A percentile compares a stretch with the other conserved stretches of the same genome.
Evolutionary conservation across 768 basidiomycete species (phyloP).

Genomic region (Pleurotus tuoliensis): DNA sequence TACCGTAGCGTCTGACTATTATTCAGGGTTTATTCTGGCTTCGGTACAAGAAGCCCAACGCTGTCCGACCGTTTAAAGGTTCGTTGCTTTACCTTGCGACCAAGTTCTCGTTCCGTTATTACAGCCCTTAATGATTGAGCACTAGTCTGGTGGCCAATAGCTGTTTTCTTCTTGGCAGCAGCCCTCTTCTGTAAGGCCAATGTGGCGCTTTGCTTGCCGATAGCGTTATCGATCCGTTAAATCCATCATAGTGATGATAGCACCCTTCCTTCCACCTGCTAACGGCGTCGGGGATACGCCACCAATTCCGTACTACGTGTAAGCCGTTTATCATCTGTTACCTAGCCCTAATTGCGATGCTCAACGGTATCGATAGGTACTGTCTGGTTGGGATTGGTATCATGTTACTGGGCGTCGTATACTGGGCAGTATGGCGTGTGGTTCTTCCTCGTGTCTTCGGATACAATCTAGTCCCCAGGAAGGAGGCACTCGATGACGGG

Average conservation of each 20-base stretch:
- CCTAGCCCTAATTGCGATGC: neutral
- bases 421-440: slow-evolving; percentile 54
- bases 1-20: neutral
- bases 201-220: neutral
- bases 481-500: slow-evolving; percentile 46
- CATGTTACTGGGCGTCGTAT: slow-evolving; percentile 40
- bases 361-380: slow-evolving; percentile 30
- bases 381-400: slow-evolving; percentile 50
- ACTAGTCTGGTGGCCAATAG: slow-evolving; percentile 52
- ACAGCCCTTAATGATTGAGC: neutral
- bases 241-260: slow-evolving; percentile 39
- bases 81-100: neutral
- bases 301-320: slow-evolving; percentile 57
- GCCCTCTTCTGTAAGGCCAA: slow-evolving; percentile 43
- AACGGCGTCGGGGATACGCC: slow-evolving; percentile 57
- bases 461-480: slow-evolving; percentile 44
- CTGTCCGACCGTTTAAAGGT: slow-evolving; percentile 52
- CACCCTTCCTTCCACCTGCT: slow-evolving; percentile 51
- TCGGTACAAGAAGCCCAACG: slow-evolving; percentile 44
- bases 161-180: slow-evolving; percentile 50
- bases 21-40: slow-evolving; percentile 52
- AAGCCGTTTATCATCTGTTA: neutral
- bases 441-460: slow-evolving; percentile 44
- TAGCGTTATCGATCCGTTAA: neutral
- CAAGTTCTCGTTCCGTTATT: neutral